Evolutionary conservation across 1,284 basidiomycete genomes (phyloP), one percentile per base, ranked within the genome.

Genomic region (Rhodotorula mucilaginosa): DNA sequence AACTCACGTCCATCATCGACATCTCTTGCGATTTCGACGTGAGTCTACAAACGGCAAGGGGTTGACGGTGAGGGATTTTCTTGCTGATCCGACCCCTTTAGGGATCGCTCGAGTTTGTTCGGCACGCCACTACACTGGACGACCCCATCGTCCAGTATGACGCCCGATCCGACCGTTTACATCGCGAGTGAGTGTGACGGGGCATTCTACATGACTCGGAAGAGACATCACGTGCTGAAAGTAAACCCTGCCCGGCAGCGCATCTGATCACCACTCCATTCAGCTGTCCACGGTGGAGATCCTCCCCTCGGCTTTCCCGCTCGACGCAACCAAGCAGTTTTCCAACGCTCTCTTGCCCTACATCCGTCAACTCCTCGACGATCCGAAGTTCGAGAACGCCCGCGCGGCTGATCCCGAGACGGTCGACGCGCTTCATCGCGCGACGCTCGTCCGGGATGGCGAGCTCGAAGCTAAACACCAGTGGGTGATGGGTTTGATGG

Each of bases 271-370:
- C 7, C 21, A 65, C 39, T 59, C 69, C 7, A 73, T 92, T 6
- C 87, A 89, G 64, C 87, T 94, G 77, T 92, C 93, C 86, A 87
- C 90, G 0, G 89, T 93, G 63, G 93, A 96, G 78, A 95, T 96
- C 74, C 86, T 95, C 4, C 93, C 93, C 0, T 87, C 92, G 0
- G 87, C 90, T 65, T 84, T 96, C 21, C 90, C 92, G 31, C 82
- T 87, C 60, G 92, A 95, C 76, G 89, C 92, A 10, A 92, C 90
- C 0, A 79, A 83, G 48, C 87, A 90, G 74, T 96, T 96, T 81
- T 90, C 89, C 10, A 77, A 81, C 0, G 86, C 84, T 8, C 82
- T 94, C 23, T 74, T 85, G 61, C 89, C 89, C 6, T 93, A 93
- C 79, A 81, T 96, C 68, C 82, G 85, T 51, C 80, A 84, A n/a